Base-by-base conservation (phyloP, 768 basidiomycete genomes). In the Lentinula guzmanii region DNA sequence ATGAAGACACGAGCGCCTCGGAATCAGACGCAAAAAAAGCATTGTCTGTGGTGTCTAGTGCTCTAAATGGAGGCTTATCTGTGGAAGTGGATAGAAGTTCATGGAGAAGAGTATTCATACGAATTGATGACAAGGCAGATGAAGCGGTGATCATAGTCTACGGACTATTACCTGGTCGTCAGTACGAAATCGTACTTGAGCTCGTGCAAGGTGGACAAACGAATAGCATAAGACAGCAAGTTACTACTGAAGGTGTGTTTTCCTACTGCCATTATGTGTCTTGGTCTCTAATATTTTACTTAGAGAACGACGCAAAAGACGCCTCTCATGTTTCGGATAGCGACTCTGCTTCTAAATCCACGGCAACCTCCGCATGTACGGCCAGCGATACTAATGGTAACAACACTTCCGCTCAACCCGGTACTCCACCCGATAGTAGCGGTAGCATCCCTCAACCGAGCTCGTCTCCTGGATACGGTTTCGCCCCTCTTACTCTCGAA, bases 91-190 rank as follows among this genome's bases (percentile, higher is more conserved):
- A 95, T 64, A 84, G 84, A 33, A 79, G 86, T 5, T 83, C 82
- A 4, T 94, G 92, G 92, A 84, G 87, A 68, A 79, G 86, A 55
- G 89, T 91, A 24, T 82, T 92, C 68, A 84, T 91, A 61, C 85
- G 87, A 58, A 84, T 92, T 63, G 87, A 91, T 69, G 91, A 94
- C 48, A 82, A 85, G 58, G 80, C 82, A 0, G 93, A 95, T 65
- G 90, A 96, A 68, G 95, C 93, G 0, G 85, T 95, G 60, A 92
- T 97, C 57, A 91, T 96, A 62, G 84, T 98, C 31, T 95, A 93
- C 62, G 93, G 92, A 1, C 79, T 98, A 51, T 83, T 90, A 77
- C 94, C 93, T 3, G 91, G 91, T 1, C 82, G 91, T 60, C 90
- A 92, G 70, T 97, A 97, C 67, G 93, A 97, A 68, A 86, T 97